Evolutionary conservation across 1,139 yeast genomes (phyloP).

Genomic region (Sugiyamaella grinbergsii): DNA sequence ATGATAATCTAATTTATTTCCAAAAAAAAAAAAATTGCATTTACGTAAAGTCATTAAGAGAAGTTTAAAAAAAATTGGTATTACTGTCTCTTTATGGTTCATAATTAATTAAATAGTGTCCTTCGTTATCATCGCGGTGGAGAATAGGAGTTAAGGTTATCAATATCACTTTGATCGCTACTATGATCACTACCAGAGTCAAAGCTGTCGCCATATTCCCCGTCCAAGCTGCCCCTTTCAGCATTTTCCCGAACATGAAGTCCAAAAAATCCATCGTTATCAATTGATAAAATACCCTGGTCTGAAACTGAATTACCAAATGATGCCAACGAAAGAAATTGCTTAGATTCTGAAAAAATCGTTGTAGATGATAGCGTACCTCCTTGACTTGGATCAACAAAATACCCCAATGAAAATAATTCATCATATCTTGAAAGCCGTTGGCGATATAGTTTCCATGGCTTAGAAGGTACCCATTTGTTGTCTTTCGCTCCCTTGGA

Average conservation of each 20-base stretch:
- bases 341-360: constrained; percentile 38
- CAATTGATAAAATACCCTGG: constrained; percentile 32
- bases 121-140: constrained; percentile 18
- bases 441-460: constrained; percentile 40
- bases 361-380: constrained; percentile 29
- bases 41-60: neutral
- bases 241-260: constrained; percentile 31
- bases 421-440: constrained; percentile 38
- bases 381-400: constrained; percentile 28
- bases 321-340: constrained; percentile 35
- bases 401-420: constrained; percentile 33
- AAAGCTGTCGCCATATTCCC: constrained; percentile 10
- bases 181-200: constrained; percentile 21
- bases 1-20: constrained; percentile 4
- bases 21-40: neutral
- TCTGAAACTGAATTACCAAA: constrained; percentile 21
- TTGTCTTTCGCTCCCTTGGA: constrained; percentile 18
- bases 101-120: too few species aligned
- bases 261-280: constrained; percentile 38
- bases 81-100: neutral
- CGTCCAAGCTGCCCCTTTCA: constrained; percentile 3
- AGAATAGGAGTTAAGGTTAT: constrained; percentile 11
- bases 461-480: constrained; percentile 39
- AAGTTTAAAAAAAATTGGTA: neutral
- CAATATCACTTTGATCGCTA: constrained; percentile 15